These are phyloP conservation scores for Hypoxylon intermedium DNA, from an alignment of 495 filamentous ascomycete genomes.

Conservation along the genomic window DNA sequence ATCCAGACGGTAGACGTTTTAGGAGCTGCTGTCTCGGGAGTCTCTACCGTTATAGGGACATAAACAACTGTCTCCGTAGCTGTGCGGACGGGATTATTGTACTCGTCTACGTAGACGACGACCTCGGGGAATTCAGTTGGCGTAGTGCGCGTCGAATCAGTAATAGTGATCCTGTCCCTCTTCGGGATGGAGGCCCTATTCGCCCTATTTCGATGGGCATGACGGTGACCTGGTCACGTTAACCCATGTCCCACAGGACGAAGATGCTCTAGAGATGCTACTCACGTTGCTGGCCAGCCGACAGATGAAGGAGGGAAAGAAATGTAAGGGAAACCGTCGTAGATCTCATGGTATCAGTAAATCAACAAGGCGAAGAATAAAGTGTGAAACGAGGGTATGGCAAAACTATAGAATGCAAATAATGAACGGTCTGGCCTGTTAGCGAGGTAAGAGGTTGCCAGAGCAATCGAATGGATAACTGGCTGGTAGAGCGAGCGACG, in stretches of 20 bases:
- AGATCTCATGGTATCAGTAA: slow-evolving; percentile 32
- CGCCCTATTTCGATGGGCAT: slow-evolving; percentile 34
- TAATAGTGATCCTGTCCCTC: slow-evolving; percentile 35
- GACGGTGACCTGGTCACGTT: slow-evolving; percentile 29
- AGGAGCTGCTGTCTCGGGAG: slow-evolving; percentile 7
- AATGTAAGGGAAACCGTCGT: slow-evolving; percentile 27
- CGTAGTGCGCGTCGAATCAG: slow-evolving; percentile 20
- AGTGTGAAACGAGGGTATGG: slow-evolving; percentile 7
- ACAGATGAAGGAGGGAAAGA: slow-evolving; percentile 34
- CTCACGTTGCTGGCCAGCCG: slow-evolving; percentile 41
- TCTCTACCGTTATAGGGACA: slow-evolving; percentile 32
- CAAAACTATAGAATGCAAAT: slow-evolving; percentile 15
- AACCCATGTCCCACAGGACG: not conserved
- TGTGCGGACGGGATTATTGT: slow-evolving; percentile 61
- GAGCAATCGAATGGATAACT: slow-evolving; percentile 21
- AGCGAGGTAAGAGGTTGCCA: slow-evolving; percentile 21
- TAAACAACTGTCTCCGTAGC: slow-evolving; percentile 41
- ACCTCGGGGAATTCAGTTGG: slow-evolving; percentile 53
- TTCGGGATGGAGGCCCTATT: slow-evolving; percentile 20
- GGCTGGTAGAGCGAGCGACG: slow-evolving; percentile 16
- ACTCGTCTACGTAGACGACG: slow-evolving; percentile 69
- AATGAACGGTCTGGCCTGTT: slow-evolving; percentile 24
- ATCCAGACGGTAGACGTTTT: slow-evolving; percentile 13
- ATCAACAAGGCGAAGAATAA: slow-evolving; percentile 8
- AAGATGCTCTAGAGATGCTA: not conserved